Base-by-base conservation (phyloP, 768 basidiomycete species). In the Candolleomyces efflorescens region DNA sequence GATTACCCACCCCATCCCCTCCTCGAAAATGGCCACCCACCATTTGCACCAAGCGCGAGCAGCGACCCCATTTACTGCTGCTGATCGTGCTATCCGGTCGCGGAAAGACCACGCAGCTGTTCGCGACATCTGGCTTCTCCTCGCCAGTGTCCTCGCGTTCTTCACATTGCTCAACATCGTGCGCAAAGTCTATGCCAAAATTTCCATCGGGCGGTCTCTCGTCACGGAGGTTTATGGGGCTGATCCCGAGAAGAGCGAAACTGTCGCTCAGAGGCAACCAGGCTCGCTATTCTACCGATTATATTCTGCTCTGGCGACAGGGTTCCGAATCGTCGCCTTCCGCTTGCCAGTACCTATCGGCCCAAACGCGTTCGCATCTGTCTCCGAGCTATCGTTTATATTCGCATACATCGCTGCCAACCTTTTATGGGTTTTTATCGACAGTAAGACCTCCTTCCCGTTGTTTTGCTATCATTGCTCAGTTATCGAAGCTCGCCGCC, bases 271-370 rank as follows among this genome's bases (percentile, higher is more conserved):
- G 24, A 18, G 61, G 58, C 37, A 37, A 18, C 24, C 44, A 23
- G 48, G 41, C 10, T 54, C 45, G 45, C 45, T 50, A 27, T 48
- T 57, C 37, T 63, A 26, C 62, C 61, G n/a, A 71, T 74, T 26
- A 56, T 77, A 10, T 73, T 75, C 63, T n/a, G 79, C 76, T 1
- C 26, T 73, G 20, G 65, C 73, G 36, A 74, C 81, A 12, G 67
- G 66, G 6, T 83, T 82, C 66, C 75, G 77, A 20, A 77, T 82
- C 20, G 56, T 78, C 18, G 75, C 76, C 6, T 84, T 83, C 63
- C 78, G 83, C 13, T 73, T 71, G 64, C 76, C 74, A 3, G 58
- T 84, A 37, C 72, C 78, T 15, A 69, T 82, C 20, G 81, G 80
- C 13, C 66, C 72, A 62, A 26, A 56, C 69, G 56, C 69, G 45